Percentiles rank a stretch among this genome's conserved stretches.
Conservation (phyloP, 352 stramenopile genomes). For the Globisporangium nodosum region DNA sequence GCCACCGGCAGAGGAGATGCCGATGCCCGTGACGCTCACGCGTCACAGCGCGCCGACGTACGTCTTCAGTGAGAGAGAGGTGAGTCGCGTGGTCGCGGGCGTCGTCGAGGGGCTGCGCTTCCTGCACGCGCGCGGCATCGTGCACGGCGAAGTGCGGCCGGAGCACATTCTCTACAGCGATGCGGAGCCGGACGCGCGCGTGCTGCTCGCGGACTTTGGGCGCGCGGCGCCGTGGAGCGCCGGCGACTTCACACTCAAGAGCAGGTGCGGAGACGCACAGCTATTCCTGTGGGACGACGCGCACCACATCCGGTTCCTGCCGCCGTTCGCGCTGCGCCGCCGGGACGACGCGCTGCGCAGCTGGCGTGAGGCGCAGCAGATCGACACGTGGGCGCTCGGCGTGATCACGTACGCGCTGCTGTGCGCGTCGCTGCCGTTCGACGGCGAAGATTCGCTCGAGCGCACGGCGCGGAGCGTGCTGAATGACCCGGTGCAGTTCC, state of each 20-base stretch:
- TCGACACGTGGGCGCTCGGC: slow-evolving; percentile 71
- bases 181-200: slow-evolving; percentile 48
- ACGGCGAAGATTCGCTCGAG: slow-evolving; percentile 13
- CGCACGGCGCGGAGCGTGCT: slow-evolving; percentile 29
- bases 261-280: not conserved
- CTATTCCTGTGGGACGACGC: slow-evolving; percentile 53
- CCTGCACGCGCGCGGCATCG: slow-evolving; percentile 39
- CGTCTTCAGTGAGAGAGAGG: slow-evolving; percentile 42
- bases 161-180: slow-evolving; percentile 77
- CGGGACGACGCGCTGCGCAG: slow-evolving; percentile 22
- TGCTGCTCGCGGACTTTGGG: slow-evolving; percentile 63
- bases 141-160: slow-evolving; percentile 65
- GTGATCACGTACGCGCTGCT: slow-evolving; percentile 71
- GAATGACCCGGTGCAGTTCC: slow-evolving; percentile 25
- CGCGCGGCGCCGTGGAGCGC: slow-evolving; percentile 38
- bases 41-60: slow-evolving; percentile 7
- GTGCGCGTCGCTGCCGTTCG: slow-evolving; percentile 55
- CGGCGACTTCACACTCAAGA: slow-evolving; percentile 22
- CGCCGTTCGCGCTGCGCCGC: slow-evolving; percentile 43
- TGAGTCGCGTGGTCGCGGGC: slow-evolving; percentile 42
- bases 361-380: slow-evolving; percentile 56
- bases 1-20: not conserved
- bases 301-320: slow-evolving; percentile 58
- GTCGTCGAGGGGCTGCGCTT: slow-evolving; percentile 44
- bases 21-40: not conserved